A percentile compares a stretch with the other conserved stretches of the same genome.
These are phyloP conservation scores for Tuber indicum DNA, from an alignment of 495 filamentous ascomycete species.

Conservation along the genomic window DNA sequence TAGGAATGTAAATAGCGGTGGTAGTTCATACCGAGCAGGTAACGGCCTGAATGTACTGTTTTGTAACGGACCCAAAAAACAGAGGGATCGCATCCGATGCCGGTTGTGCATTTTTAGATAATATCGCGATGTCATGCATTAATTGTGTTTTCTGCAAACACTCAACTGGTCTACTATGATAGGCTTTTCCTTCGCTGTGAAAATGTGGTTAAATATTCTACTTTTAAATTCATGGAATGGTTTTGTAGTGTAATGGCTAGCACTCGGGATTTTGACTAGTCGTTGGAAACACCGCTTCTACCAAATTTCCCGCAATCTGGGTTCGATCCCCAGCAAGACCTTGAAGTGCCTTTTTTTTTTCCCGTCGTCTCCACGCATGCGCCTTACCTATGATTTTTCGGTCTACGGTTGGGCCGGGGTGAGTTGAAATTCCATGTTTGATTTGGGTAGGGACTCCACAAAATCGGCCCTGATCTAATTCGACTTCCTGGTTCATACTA, in stretches of 20 bases:
- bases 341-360: neutral
- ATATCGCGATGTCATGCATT: no score
- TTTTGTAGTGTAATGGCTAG: constrained; percentile 35
- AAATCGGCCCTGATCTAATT: neutral
- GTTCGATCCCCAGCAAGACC: constrained; percentile 6
- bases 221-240: neutral
- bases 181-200: neutral
- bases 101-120: neutral
- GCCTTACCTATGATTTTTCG: neutral
- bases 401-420: neutral
- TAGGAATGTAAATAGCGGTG: neutral
- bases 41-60: neutral
- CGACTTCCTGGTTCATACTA: neutral
- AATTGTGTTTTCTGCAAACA: neutral
- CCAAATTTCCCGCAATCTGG: neutral
- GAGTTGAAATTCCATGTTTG: neutral
- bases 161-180: neutral
- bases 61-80: neutral
- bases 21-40: no score
- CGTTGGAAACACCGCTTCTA: neutral
- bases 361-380: neutral
- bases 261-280: constrained; percentile 22
- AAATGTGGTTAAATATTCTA: neutral
- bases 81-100: neutral
- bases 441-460: neutral